Base-by-base conservation (phyloP, 768 basidiomycete genomes). In the Russula olivacea region DNA sequence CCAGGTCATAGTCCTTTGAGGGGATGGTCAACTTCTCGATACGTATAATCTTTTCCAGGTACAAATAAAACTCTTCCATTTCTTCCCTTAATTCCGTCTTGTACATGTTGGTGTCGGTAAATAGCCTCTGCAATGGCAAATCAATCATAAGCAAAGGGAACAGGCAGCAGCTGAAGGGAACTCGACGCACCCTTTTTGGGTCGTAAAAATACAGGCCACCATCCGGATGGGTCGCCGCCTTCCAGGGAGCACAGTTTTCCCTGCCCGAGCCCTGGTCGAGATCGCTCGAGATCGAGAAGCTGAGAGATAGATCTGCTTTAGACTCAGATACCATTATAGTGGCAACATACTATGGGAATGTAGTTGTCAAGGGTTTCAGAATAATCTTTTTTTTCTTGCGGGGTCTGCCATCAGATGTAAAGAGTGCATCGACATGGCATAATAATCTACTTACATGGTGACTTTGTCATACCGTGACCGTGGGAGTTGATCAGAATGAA, bases 121-220 rank as follows among this genome's bases (percentile, higher is more conserved):
- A 80, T 0, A 81, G 75, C 56, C 75, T 78, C 81, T 84, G 30
- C 17, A 38, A 17, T 49, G 2, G 8, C 4, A 15, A 4, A 45
- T 34, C n/a, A 28, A n/a, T 53, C 11, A n/a, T 28, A 32, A 3
- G 9, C 28, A 21, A 25, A 17, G 34, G 53, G 2, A 36, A 4
- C 12, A 14, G 12, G 36, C 41, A 11, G 19, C 25, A 10, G 32
- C 9, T 21, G 6, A 40, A 34, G 8, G 32, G 32, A 32, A 32
- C 32, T 32, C n/a, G 7, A 32, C 32, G 9, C 48, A 84, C 85
- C 73, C 77, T 78, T 10, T 73, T 66, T 48, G 61, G 25, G 61
- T 84, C 75, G 66, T 76, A 78, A 61, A 82, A 88, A 68, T 86
- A 88, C n/a, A 80, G 76, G 23, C 76, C 79, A 5, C 86, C 86